These are phyloP conservation scores for Fomitopsis pinicola DNA, from an alignment of 1,284 basidiomycete genomes.

Conservation along the genomic window DNA sequence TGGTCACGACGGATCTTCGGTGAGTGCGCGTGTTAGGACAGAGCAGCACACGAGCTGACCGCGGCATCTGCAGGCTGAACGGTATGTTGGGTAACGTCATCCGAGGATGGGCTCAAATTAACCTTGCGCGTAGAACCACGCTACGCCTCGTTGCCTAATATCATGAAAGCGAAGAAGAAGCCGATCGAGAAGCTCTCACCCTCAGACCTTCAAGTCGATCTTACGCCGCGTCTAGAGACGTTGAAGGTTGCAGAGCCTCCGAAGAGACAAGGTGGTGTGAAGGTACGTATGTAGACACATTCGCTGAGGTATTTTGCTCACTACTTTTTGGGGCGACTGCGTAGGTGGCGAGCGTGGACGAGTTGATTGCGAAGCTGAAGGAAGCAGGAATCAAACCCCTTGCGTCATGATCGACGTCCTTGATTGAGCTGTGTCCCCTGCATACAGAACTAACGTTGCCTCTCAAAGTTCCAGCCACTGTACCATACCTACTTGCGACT, in stretches of 20 bases:
- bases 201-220: constrained; percentile 80
- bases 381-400: constrained; percentile 75
- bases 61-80: constrained; percentile 43
- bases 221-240: constrained; percentile 80
- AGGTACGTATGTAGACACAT: constrained; percentile 47
- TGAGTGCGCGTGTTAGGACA: constrained; percentile 34
- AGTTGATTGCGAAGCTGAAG: constrained; percentile 88
- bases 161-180: constrained; percentile 99
- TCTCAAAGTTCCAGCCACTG: background rate
- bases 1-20: constrained; percentile 94
- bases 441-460: background rate
- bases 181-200: constrained; percentile 84
- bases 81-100: constrained; percentile 33
- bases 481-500: background rate
- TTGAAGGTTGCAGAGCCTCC: constrained; percentile 91
- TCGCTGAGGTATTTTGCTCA: background rate
- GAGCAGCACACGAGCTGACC: background rate
- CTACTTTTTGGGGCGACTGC: background rate
- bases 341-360: constrained; percentile 82
- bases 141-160: constrained; percentile 92
- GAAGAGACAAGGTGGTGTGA: constrained; percentile 87
- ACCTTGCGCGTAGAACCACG: constrained; percentile 66
- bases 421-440: background rate
- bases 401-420: constrained; percentile 22
- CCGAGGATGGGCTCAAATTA: background rate